Conservation (phyloP, 2,329 filamentous ascomycete genomes). For the Aureobasidium namibiae region DNA sequence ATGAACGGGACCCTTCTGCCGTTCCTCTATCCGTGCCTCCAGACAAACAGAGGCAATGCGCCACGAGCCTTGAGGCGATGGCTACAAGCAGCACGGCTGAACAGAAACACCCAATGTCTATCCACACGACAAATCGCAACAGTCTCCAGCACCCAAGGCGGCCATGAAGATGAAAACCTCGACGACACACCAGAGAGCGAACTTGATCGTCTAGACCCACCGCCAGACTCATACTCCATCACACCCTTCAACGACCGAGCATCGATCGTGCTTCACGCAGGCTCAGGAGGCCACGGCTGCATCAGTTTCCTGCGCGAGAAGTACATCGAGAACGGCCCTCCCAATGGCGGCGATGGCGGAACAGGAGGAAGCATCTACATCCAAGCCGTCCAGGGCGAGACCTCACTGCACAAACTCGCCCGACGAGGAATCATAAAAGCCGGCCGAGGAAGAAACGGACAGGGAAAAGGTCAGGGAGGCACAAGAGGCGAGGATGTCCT, state of each 20-base stretch:
- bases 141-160: neutral
- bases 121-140: neutral
- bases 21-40: conserved; percentile 38
- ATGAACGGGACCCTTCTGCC: conserved; percentile 31
- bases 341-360: conserved; percentile 92
- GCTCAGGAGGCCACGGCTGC: conserved; percentile 80
- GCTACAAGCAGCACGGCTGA: conserved; percentile 18
- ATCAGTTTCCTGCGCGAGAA: conserved; percentile 91
- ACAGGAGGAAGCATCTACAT: conserved; percentile 90
- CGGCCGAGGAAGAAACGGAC: conserved; percentile 66
- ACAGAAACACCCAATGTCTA: neutral
- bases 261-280: conserved; percentile 66
- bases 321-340: conserved; percentile 77
- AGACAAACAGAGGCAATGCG: conserved; percentile 16
- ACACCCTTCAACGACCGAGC: conserved; percentile 85
- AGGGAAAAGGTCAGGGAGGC: conserved; percentile 65
- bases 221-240: conserved; percentile 73
- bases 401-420: conserved; percentile 84
- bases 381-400: conserved; percentile 84
- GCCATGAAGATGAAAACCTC: neutral
- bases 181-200: neutral
- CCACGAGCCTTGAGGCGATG: conserved; percentile 15
- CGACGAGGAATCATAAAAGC: conserved; percentile 67
- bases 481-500: conserved; percentile 78
- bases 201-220: conserved; percentile 59